Base-by-base conservation (phyloP, 2,329 filamentous ascomycete species). In the Trematosphaeria pertusa region DNA sequence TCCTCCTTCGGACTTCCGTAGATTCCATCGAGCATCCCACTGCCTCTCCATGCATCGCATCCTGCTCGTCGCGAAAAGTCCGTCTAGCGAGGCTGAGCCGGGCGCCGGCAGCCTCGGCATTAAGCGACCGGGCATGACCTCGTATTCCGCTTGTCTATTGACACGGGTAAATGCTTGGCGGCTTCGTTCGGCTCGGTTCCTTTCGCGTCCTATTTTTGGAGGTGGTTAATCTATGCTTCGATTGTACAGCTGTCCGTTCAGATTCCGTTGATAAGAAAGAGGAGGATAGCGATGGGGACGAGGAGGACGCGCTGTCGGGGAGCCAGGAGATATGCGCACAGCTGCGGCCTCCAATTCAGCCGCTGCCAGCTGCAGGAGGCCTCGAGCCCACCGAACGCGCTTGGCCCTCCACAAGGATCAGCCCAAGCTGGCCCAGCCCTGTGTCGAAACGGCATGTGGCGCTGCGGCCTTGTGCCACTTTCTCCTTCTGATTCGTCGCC, bases 371-470 rank as follows among this genome's bases (percentile, higher is more conserved):
- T 34, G 19, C 32, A 34, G 20, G 28, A 37, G 38, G 35, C 34
- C 41, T 34, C 24, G 40, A 32, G 39, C 36, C 22, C 19, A 26
- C 21, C 30, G 37, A 36, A 26, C 37, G 18, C 11, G 12, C 34
- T 36, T 45, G 39, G 43, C 37, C 19, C 41, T 46, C 44, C 49
- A 48, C 49, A 45, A 42, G 34, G 31, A n/a, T n/a, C n/a, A n/a
- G n/a, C n/a, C n/a, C n/a, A n/a, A n/a, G n/a, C n/a, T n/a, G 12
- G 20, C 19, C 26, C 33, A 28, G 22, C 21, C 21, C 18, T 8
- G 33, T 37, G 37, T 44, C 33, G 9, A 37, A 44, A 44, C 41
- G 24, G 33, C 14, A 3, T 33, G 19, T 35, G 31, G 31, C 31
- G 9, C 22, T 15, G 4, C 19, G 18, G 3, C 20, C 15, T 30